phyloP scores from a whole-genome alignment of 129 eudicot species.

The Centella asiatica region DNA sequence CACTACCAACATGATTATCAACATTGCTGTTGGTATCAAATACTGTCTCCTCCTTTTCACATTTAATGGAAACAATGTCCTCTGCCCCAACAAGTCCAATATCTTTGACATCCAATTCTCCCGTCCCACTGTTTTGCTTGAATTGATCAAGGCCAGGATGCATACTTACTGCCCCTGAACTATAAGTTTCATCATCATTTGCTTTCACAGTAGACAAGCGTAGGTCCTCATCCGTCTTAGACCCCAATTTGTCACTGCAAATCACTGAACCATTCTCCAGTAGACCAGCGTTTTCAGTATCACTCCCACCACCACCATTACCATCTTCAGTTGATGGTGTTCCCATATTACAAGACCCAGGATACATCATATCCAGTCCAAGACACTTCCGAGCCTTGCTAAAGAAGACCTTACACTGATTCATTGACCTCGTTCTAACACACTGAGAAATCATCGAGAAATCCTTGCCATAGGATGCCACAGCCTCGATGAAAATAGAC shows the following conservation, averaged over 20 bases:
- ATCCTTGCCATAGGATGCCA: constrained; percentile 63
- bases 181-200: constrained; percentile 26
- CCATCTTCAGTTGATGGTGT: constrained; percentile 22
- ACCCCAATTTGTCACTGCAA: constrained; percentile 35
- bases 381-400: constrained; percentile 80
- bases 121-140: constrained; percentile 14
- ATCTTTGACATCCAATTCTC: constrained; percentile 15
- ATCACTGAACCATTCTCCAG: constrained; percentile 45
- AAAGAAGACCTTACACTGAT: constrained; percentile 71
- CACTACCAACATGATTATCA: constrained; percentile 8
- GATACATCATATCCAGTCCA: constrained; percentile 50
- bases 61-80: constrained; percentile 13
- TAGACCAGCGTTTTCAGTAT: constrained; percentile 56
- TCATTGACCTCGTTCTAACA: constrained; percentile 57
- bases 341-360: constrained; percentile 28
- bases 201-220: constrained; percentile 29
- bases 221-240: constrained; percentile 43
- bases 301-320: constrained; percentile 64
- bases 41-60: constrained; percentile 18
- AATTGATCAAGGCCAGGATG: constrained; percentile 19
- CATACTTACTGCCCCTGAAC: constrained; percentile 5
- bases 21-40: constrained; percentile 13
- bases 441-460: constrained; percentile 57
- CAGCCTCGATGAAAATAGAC: constrained; percentile 55
- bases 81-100: constrained; percentile 17